phyloP scores from a whole-genome alignment of 768 basidiomycete species.

The Cubamyces lactineus region DNA sequence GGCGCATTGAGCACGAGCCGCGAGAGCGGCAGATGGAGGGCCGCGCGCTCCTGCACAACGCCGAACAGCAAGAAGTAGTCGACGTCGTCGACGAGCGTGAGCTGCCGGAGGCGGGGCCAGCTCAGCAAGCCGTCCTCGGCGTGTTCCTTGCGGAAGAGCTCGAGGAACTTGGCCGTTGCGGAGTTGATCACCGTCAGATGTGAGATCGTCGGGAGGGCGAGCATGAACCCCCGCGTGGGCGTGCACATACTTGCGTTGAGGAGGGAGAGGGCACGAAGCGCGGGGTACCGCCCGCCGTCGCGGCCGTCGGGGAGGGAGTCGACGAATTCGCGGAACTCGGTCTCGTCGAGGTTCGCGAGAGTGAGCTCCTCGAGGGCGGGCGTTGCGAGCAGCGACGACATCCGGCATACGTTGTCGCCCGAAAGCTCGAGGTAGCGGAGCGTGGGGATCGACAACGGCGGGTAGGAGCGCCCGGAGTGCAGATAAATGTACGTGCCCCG shows the following conservation, averaged over 20 bases:
- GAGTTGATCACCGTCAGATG: conserved; percentile 30
- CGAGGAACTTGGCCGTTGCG: conserved; percentile 28
- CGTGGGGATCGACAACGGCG: conserved; percentile 23
- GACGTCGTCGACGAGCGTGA: conserved; percentile 31
- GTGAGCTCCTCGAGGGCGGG: conserved; percentile 28
- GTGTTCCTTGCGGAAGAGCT: conserved; percentile 27
- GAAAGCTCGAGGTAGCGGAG: conserved; percentile 32
- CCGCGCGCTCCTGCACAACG: conserved; percentile 26
- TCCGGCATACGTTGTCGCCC: conserved; percentile 30
- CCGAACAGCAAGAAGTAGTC: conserved; percentile 26
- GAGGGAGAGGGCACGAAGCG: conserved; percentile 26
- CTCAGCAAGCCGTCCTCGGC: conserved; percentile 16
- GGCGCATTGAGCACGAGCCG: conserved; percentile 29
- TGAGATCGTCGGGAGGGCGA: conserved; percentile 29
- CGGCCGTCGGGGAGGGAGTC: conserved; percentile 21
- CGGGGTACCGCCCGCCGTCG: conserved; percentile 24
- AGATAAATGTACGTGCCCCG: conserved; percentile 32
- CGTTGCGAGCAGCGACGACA: conserved; percentile 28
- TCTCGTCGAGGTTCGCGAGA: conserved; percentile 33
- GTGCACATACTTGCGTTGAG: conserved; percentile 29
- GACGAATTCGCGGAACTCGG: conserved; percentile 33
- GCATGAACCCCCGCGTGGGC: conserved; percentile 26
- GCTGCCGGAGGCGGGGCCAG: conserved; percentile 27
- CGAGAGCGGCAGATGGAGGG: conserved; percentile 23
- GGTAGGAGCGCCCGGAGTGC: conserved; percentile 18